Percentiles rank a stretch among this genome's conserved stretches.
phyloP scores from a whole-genome alignment of 345 rosid species.

The Pistacia integerrima region DNA sequence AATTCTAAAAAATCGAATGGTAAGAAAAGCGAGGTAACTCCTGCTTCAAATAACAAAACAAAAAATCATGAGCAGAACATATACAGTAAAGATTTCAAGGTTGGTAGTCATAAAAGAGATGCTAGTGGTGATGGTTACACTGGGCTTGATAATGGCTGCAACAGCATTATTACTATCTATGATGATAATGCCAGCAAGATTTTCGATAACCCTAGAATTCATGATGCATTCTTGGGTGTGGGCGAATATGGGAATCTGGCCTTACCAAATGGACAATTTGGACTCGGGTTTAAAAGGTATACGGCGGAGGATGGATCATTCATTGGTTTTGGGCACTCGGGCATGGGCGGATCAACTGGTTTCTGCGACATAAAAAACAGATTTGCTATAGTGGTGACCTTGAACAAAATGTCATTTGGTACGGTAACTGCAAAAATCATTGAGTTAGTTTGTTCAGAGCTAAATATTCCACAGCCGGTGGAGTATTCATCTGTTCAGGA shows the following conservation, averaged over 20 bases:
- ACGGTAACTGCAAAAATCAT: slow-evolving; percentile 58
- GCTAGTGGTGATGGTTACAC: slow-evolving; percentile 34
- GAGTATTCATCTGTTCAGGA: slow-evolving; percentile 41
- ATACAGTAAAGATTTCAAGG: slow-evolving; percentile 20
- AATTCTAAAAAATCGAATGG: slow-evolving; percentile 44
- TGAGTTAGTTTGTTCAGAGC: slow-evolving; percentile 79
- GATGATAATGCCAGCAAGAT: slow-evolving; percentile 28
- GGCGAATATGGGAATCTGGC: slow-evolving; percentile 61
- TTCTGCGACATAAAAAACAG: slow-evolving; percentile 70
- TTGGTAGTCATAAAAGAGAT: slow-evolving; percentile 32
- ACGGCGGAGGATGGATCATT: slow-evolving; percentile 51
- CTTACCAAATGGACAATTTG: slow-evolving; percentile 61
- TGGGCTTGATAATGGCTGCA: slow-evolving; percentile 31
- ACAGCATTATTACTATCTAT: slow-evolving; percentile 8
- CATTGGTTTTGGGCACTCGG: slow-evolving; percentile 88
- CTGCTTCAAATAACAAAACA: slow-evolving; percentile 33
- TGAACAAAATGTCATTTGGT: slow-evolving; percentile 87
- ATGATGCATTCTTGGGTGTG: slow-evolving; percentile 76
- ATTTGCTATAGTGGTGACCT: slow-evolving; percentile 82
- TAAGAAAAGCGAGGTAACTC: slow-evolving; percentile 23
- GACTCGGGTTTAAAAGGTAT: slow-evolving; percentile 74
- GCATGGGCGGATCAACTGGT: slow-evolving; percentile 94
- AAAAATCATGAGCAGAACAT: slow-evolving; percentile 23
- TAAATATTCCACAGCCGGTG: slow-evolving; percentile 65
- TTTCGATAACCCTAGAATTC: slow-evolving; percentile 55